Base-by-base conservation (phyloP, 2,329 filamentous ascomycete genomes). In the Emmonsia crescens region DNA sequence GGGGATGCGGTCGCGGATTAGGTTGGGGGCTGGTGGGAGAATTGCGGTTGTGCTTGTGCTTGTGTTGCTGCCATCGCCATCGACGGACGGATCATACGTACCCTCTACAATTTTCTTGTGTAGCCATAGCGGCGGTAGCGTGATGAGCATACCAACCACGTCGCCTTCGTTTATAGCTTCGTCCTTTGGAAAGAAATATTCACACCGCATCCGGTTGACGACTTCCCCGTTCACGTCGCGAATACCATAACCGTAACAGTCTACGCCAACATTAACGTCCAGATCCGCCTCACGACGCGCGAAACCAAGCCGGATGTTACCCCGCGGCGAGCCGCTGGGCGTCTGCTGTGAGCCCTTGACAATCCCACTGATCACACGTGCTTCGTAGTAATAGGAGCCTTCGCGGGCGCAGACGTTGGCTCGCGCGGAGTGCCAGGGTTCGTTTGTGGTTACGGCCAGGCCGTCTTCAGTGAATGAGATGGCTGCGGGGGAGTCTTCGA, bases 241-340 rank as follows among this genome's bases (percentile, higher is more conserved):
- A 62, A 97, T 84, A 54, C 89, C 93, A 72, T 97, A 97, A 71
- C 92, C 96, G 76, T 97, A 96, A 49, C 91, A 97, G 3, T 95
- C 95, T 72, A 97, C 84, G 8, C 94, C 88, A 29, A 97, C 87
- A 71, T 80, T 79, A 46, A 78, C 78, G 62, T 79, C 77, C 14
- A 75, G 69, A 61, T 77, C 75, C 8, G 79, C 75, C 65, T 79
- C 77, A 27, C 77, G 73, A 44, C 77, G 71, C 46, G 76, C 76
- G 61, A 79, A 79, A 31, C 77, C 77, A 38, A 76, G 81, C 72
- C 68, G 81, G 72, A 73, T 81, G 75, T 78, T 75, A 10, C 77
- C 77, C 60, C 75, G 70, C 60, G 72, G 66, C 27, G 70, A 68
- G 14, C 67, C 54, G 12, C 61, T 62, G 9, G 70, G 58, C 57